Evolutionary conservation across 441 rosid genomes (phyloP).

Genomic region (Croton setiger): DNA sequence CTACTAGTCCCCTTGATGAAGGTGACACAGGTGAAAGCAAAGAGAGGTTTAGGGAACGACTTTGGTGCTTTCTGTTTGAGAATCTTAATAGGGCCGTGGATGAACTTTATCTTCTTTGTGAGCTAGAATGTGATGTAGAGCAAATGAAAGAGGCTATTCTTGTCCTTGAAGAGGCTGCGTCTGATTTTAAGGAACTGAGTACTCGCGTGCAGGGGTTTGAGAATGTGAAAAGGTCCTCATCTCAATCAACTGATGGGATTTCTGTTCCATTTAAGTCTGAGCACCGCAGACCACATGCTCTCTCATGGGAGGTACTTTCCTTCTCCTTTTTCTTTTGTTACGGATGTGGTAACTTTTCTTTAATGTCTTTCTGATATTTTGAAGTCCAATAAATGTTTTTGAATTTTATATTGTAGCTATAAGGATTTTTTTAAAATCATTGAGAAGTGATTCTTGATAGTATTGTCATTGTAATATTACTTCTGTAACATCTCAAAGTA

Average conservation of each 20-base stretch:
- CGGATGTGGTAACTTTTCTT: slow-evolving; percentile 9
- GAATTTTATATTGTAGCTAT: not conserved
- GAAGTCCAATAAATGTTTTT: not conserved
- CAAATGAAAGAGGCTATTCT: slow-evolving; percentile 84
- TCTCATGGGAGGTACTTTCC: slow-evolving; percentile 76
- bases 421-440: not conserved
- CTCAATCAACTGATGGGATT: slow-evolving; percentile 42
- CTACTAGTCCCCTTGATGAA: slow-evolving; percentile 38
- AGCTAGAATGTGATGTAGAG: slow-evolving; percentile 68
- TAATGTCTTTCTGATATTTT: not conserved
- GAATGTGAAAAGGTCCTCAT: slow-evolving; percentile 45
- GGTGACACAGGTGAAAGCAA: slow-evolving; percentile 58
- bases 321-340: slow-evolving; percentile 10
- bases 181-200: slow-evolving; percentile 64
- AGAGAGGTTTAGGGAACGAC: slow-evolving; percentile 74
- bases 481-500: not conserved
- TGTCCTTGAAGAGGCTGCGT: slow-evolving; percentile 78
- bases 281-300: slow-evolving; percentile 82
- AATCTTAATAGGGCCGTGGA: slow-evolving; percentile 82
- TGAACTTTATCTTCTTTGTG: slow-evolving; percentile 82
- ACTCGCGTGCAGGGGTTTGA: slow-evolving; percentile 67
- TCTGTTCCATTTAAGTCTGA: slow-evolving; percentile 52
- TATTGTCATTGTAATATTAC: not conserved
- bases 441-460: not conserved
- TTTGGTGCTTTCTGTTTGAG: slow-evolving; percentile 86